Conservation (phyloP, 345 rosid species). For the Geranium brycei region DNA sequence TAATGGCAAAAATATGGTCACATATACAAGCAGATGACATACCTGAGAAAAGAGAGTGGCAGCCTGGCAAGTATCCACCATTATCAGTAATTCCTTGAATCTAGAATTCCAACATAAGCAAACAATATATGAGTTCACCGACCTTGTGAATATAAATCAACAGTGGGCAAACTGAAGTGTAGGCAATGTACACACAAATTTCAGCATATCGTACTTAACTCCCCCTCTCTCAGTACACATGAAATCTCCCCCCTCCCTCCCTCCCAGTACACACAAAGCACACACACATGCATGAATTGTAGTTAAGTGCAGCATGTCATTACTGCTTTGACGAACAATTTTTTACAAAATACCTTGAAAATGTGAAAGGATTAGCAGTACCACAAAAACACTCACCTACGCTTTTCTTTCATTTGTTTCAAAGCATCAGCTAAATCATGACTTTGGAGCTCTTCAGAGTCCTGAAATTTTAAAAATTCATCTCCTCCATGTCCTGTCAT, state of each 20-base stretch:
- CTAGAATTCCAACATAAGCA: constrained; percentile 26
- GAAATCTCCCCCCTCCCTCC: too few species aligned
- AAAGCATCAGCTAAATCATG: constrained; percentile 99
- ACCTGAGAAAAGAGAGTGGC: constrained; percentile 97
- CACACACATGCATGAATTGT: too few species aligned
- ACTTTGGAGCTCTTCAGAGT: constrained; percentile 93
- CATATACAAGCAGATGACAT: constrained; percentile 6
- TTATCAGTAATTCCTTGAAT: constrained; percentile 92
- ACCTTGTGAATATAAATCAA: too few species aligned
- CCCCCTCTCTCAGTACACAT: too few species aligned
- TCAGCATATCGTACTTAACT: too few species aligned
- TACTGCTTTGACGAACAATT: too few species aligned
- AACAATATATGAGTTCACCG: constrained; percentile 2
- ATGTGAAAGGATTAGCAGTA: constrained; percentile 4
- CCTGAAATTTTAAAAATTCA: constrained; percentile 91
- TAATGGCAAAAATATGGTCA: too few species aligned
- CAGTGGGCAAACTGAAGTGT: too few species aligned
- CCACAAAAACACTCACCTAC: constrained; percentile 30
- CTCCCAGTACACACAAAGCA: too few species aligned
- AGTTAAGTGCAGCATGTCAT: too few species aligned
- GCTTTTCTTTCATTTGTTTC: constrained; percentile 98
- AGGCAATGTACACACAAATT: too few species aligned
- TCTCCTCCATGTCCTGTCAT: constrained; percentile 99
- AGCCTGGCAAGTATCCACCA: constrained; percentile 99
- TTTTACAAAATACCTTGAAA: neutral